Base-by-base conservation (phyloP, 345 rosid species). In the Carallia pectinifolia region DNA sequence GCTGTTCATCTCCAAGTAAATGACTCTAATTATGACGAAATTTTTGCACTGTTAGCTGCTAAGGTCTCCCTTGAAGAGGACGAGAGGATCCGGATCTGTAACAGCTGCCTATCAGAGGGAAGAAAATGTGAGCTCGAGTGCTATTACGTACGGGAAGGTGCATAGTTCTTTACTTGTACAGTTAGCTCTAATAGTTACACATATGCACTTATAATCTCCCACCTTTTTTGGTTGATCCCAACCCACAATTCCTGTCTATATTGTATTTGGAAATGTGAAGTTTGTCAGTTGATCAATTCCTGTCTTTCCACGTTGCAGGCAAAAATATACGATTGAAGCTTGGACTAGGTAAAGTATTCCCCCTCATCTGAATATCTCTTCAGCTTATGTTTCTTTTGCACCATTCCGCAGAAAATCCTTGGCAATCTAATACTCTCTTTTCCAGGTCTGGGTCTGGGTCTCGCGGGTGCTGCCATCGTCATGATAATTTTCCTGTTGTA, bases 401-500 rank as follows among this genome's bases (percentile, higher is more conserved):
- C 7, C 29, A 9, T 30, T 13, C 33, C 1, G 6, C 33, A 55
- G 10, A 23, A 23, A 55, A 2, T 8, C 15, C 31, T 55, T 7
- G 60, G 5, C 29, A 16, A 33, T 58, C 19, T n/a, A 15, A 0
- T 39, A 9, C 30, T 27, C 23, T 16, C 48, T 29, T 60, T 64
- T 62, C 37, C 67, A 72, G 85, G 67, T 72, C 18, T 56, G 40
- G 90, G 82, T 71, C 44, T 89, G 40, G 90, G 82, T 71, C 44
- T 89, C 6, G 90, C 83, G 68, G 76, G 73, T 63, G n/a, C 77
- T 8, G 30, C 69, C 48, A 9, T 66, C 33, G 12, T 82, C 6
- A 19, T 80, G 6, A 65, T 65, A 59, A 33, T 78, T 62, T 34
- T 62, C 58, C 52, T 74, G 50, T 6, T 58, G 67, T 9, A 23